Evolutionary conservation across 2,329 filamentous ascomycete genomes (phyloP).

Genomic region (Exophiala mesophila): DNA sequence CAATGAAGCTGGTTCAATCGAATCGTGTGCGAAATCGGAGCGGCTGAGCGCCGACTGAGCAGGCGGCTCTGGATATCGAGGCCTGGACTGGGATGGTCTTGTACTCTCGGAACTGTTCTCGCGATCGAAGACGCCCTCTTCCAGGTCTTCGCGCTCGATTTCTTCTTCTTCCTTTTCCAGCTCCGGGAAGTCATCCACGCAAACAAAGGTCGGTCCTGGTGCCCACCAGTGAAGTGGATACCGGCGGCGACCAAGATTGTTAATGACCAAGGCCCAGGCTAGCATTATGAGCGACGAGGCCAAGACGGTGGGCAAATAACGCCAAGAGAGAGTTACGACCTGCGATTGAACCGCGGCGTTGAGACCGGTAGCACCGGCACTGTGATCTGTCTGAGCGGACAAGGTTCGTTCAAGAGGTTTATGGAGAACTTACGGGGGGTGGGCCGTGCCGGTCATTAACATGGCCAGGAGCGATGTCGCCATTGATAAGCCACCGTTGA

Average conservation of each 20-base stretch:
- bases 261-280: slow-evolving; percentile 29
- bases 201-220: slow-evolving; percentile 17
- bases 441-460: slow-evolving; percentile 32
- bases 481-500: slow-evolving; percentile 23
- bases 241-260: slow-evolving; percentile 30
- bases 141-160: slow-evolving; percentile 8
- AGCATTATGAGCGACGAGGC: slow-evolving; percentile 31
- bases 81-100: no score
- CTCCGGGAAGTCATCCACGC: slow-evolving; percentile 7
- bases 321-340: slow-evolving; percentile 32
- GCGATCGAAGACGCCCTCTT: slow-evolving; percentile 9
- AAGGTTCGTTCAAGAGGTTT: no score
- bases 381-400: no score
- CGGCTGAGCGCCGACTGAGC: no score
- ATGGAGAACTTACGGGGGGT: slow-evolving; percentile 27
- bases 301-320: slow-evolving; percentile 30
- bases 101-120: no score
- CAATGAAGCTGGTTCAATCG: no score
- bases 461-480: slow-evolving; percentile 34
- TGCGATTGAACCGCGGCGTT: slow-evolving; percentile 30
- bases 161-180: slow-evolving; percentile 12
- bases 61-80: no score
- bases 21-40: no score
- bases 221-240: slow-evolving; percentile 33
- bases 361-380: slow-evolving; percentile 32